Percentiles rank a stretch among this genome's conserved stretches.
These are phyloP conservation scores for Amanita muscaria DNA, from an alignment of 768 basidiomycete genomes.

Conservation along the genomic window DNA sequence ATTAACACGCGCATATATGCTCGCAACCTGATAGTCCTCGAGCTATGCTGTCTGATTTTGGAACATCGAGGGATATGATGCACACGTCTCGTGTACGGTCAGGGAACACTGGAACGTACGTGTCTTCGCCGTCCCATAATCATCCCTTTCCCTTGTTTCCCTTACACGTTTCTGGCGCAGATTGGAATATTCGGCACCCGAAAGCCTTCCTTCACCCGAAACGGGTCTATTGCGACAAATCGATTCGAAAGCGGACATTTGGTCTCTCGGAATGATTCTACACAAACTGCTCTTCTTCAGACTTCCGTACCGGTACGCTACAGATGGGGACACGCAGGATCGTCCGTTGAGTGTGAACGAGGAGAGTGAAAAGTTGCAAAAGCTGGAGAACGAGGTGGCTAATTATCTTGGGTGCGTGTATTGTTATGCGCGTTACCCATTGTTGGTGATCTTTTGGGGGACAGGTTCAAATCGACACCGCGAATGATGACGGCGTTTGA, in stretches of 20 bases:
- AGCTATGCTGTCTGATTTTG: constrained; percentile 94
- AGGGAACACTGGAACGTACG: constrained; percentile 93
- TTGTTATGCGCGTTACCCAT: constrained; percentile 3
- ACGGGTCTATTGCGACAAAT: constrained; percentile 62
- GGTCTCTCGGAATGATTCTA: constrained; percentile 94
- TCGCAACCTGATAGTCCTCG: constrained; percentile 51
- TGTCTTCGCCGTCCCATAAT: constrained; percentile 13
- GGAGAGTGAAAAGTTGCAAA: constrained; percentile 56
- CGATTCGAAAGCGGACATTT: constrained; percentile 91
- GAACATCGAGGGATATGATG: constrained; percentile 88
- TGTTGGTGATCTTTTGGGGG: neutral
- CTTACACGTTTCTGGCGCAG: constrained; percentile 23
- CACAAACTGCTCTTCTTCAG: constrained; percentile 90
- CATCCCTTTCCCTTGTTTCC: neutral
- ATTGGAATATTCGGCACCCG: constrained; percentile 84
- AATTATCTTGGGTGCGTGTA: constrained; percentile 60
- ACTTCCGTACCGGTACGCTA: constrained; percentile 72
- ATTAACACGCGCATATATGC: neutral
- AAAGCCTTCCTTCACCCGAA: constrained; percentile 63
- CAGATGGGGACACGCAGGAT: constrained; percentile 45
- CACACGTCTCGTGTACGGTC: constrained; percentile 58
- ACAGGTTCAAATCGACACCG: constrained; percentile 43
- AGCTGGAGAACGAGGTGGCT: constrained; percentile 65
- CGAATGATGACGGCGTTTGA: constrained; percentile 50
- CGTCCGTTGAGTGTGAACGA: constrained; percentile 29